These are phyloP conservation scores for Condylostoma magnum DNA, from an alignment of 169 alveolate genomes.

Conservation along the genomic window DNA sequence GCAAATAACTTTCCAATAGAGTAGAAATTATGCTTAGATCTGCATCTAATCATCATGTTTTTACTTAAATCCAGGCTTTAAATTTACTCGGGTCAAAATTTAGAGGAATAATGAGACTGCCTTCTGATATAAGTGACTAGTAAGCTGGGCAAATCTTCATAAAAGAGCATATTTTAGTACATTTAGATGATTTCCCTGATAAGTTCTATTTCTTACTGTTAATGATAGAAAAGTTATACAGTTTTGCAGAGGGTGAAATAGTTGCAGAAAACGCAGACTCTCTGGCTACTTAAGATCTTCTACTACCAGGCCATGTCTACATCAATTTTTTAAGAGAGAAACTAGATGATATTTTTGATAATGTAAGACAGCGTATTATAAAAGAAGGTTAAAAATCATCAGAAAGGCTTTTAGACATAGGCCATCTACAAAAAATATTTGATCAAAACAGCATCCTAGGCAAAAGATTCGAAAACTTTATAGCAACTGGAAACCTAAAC, in stretches of 20 bases:
- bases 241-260: slow-evolving; percentile 88
- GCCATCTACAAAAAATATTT: slow-evolving; percentile 56
- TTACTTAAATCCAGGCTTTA: slow-evolving; percentile 68
- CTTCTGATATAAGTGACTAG: slow-evolving; percentile 89
- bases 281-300: slow-evolving; percentile 73
- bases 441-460: slow-evolving; percentile 72
- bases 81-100: slow-evolving; percentile 74
- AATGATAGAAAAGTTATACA: slow-evolving; percentile 94
- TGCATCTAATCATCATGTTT: slow-evolving; percentile 63
- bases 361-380: slow-evolving; percentile 67
- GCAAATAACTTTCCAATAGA: slow-evolving; percentile 78
- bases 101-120: slow-evolving; percentile 61
- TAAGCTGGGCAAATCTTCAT: slow-evolving; percentile 94
- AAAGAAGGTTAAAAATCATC: slow-evolving; percentile 60
- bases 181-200: slow-evolving; percentile 87
- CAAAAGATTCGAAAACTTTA: slow-evolving; percentile 89
- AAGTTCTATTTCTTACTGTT: slow-evolving; percentile 93
- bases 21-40: slow-evolving; percentile 82
- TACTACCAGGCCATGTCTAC: slow-evolving; percentile 82
- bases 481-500: slow-evolving; percentile 96
- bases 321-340: slow-evolving; percentile 76
- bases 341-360: slow-evolving; percentile 69
- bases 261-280: slow-evolving; percentile 78
- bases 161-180: slow-evolving; percentile 93
- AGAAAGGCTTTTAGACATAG: slow-evolving; percentile 66